phyloP scores from a whole-genome alignment of 2,329 filamentous ascomycete genomes.

The Emergomyces africanus region DNA sequence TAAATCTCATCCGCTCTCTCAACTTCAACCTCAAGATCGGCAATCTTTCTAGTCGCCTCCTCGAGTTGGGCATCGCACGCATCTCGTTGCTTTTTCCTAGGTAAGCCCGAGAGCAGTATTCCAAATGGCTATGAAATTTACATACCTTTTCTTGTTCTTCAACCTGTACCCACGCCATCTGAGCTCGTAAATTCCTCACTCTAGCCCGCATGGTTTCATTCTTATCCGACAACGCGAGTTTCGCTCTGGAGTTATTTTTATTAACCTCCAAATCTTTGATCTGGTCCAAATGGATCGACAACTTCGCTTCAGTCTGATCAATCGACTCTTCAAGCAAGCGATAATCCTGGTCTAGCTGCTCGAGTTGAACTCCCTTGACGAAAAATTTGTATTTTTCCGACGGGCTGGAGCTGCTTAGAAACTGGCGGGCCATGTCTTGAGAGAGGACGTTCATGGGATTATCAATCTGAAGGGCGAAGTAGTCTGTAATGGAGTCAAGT shows the following conservation, averaged over 20 bases:
- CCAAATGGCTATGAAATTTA: neutral
- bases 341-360: slow-evolving; percentile 87
- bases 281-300: slow-evolving; percentile 49
- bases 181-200: slow-evolving; percentile 46
- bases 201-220: slow-evolving; percentile 53
- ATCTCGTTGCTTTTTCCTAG: slow-evolving; percentile 19
- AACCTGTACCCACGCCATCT: slow-evolving; percentile 82
- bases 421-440: slow-evolving; percentile 88
- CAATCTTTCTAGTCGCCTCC: slow-evolving; percentile 35
- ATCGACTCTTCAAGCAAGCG: slow-evolving; percentile 66
- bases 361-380: slow-evolving; percentile 82
- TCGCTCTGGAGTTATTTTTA: slow-evolving; percentile 49
- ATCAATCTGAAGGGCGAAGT: slow-evolving; percentile 85
- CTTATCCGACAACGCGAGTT: slow-evolving; percentile 52
- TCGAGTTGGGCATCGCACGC: slow-evolving; percentile 24
- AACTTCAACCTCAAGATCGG: slow-evolving; percentile 32
- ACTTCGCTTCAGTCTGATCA: slow-evolving; percentile 55
- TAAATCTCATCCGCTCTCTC: slow-evolving; percentile 35
- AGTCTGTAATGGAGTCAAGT: slow-evolving; percentile 86
- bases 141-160: slow-evolving; percentile 53
- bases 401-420: slow-evolving; percentile 72
- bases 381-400: slow-evolving; percentile 94
- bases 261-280: slow-evolving; percentile 47
- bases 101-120: neutral
- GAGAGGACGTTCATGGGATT: slow-evolving; percentile 94